Evolutionary conservation across 495 filamentous ascomycete genomes (phyloP).

Genomic region (Glonium stellatum): DNA sequence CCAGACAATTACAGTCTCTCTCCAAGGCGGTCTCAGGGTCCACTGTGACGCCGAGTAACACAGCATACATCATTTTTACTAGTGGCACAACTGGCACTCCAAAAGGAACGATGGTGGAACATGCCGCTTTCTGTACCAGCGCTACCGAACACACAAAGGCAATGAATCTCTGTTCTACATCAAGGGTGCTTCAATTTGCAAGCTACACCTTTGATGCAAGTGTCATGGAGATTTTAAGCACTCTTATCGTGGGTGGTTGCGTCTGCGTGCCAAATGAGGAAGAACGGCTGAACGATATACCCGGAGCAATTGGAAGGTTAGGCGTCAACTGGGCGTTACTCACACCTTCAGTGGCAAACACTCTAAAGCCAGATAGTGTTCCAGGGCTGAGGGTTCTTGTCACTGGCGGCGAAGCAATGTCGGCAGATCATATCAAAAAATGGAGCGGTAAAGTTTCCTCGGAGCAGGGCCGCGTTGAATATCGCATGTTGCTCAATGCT

Average conservation of each 20-base stretch:
- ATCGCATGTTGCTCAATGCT: slow-evolving; percentile 14
- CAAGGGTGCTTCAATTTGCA: slow-evolving; percentile 21
- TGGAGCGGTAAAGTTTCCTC: too few relatives aligned
- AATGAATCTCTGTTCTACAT: too few relatives aligned
- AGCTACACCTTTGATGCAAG: slow-evolving; percentile 22
- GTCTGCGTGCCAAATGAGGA: not conserved
- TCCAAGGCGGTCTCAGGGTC: not conserved
- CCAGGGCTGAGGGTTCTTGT: not conserved
- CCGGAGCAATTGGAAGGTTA: not conserved
- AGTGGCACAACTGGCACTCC: slow-evolving; percentile 21
- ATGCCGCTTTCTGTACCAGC: slow-evolving; percentile 21
- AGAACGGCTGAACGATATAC: not conserved
- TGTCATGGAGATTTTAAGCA: not conserved
- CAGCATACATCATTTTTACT: slow-evolving; percentile 24
- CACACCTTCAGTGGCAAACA: not conserved
- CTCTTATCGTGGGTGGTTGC: not conserved
- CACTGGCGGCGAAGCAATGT: not conserved
- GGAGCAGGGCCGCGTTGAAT: slow-evolving; percentile 1
- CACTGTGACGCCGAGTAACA: not conserved
- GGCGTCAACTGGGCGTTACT: not conserved
- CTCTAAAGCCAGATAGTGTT: not conserved
- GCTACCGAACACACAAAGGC: not conserved
- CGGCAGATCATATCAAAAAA: too few relatives aligned
- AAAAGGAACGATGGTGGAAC: slow-evolving; percentile 16
- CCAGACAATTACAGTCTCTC: not conserved